Base-by-base conservation (phyloP, 2,329 filamentous ascomycete genomes). In the Nannizziopsis barbatae region DNA sequence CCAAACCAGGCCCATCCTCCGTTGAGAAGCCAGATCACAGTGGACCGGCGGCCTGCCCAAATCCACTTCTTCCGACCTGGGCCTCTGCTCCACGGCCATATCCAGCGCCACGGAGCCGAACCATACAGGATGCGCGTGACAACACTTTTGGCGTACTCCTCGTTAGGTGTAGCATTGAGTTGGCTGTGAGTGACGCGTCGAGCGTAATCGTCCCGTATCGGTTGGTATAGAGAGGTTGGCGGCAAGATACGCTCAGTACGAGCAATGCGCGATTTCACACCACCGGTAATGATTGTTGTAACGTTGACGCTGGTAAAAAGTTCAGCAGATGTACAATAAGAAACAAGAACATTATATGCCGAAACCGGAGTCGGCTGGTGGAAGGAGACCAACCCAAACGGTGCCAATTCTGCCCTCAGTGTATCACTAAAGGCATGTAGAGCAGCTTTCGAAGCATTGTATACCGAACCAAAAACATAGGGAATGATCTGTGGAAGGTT, bases 391-490 rank as follows among this genome's bases (percentile, higher is more conserved):
- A 59, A 69, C 66, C 65, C 65, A 39, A 67, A 66, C 1, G 75
- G 76, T 50, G 63, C 66, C 60, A 80, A 62, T 56, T 81, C 76
- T 14, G 80, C 71, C 10, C 78, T 70, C 41, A 80, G 60, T 0
- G 75, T 77, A 51, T 80, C 71, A 49, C 71, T 73, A 59, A 76
- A 81, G 1, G 71, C 66, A 57, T 80, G 76, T 32, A 81, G 57
- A 0, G 78, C 77, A 0, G 75, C 77, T 59, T 80, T 80, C 33
- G 72, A 74, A 6, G 76, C 75, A 55, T 76, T 77, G 65, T 81
- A 81, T 12, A 67, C 64, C 1, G 66, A 69, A 11, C 67, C 67
- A 50, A 70, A 70, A 33, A 69, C 65, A 49, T 69, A 70, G 9
- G 67, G 68, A 38, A 70, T 64, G 38, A 68, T 57, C 65, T 67